Evolutionary conservation across 768 basidiomycete genomes (phyloP).

Genomic region (Austroboletus festivus): DNA sequence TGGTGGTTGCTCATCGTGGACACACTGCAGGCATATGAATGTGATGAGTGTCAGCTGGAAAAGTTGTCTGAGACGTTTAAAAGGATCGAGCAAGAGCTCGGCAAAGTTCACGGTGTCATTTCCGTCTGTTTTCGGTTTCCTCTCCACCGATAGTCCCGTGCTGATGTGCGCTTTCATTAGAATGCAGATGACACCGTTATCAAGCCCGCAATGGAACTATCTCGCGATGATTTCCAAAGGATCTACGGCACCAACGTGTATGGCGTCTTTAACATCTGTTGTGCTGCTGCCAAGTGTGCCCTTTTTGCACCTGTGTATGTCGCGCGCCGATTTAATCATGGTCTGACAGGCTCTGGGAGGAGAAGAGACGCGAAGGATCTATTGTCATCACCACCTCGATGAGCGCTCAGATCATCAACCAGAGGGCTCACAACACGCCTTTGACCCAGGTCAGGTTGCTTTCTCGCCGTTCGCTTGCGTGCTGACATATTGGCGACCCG

Average conservation of each 20-base stretch:
- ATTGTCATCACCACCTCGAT: slow-evolving; percentile 67
- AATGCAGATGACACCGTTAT: slow-evolving; percentile 63
- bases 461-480: background rate
- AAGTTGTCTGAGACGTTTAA: slow-evolving; percentile 43
- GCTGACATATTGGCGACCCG: background rate
- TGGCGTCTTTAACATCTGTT: slow-evolving; percentile 62
- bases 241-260: slow-evolving; percentile 61
- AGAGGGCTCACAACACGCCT: slow-evolving; percentile 40
- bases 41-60: slow-evolving; percentile 52
- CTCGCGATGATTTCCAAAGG: slow-evolving; percentile 49
- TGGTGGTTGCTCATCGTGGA: background rate
- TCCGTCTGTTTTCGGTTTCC: slow-evolving; percentile 37
- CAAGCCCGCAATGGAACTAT: slow-evolving; percentile 59
- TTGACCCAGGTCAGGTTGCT: slow-evolving; percentile 43
- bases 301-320: background rate
- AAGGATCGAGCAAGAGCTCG: slow-evolving; percentile 43
- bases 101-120: slow-evolving; percentile 50
- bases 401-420: slow-evolving; percentile 66
- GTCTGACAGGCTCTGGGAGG: slow-evolving; percentile 42
- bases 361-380: slow-evolving; percentile 37
- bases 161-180: slow-evolving; percentile 25
- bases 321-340: background rate
- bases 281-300: slow-evolving; percentile 53
- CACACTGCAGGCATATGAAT: slow-evolving; percentile 56
- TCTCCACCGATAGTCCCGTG: fast-evolving